Evolutionary conservation across 257 asterid genomes (phyloP), one percentile per base, ranked within the genome.

Genomic region (Solanum clarkiae): DNA sequence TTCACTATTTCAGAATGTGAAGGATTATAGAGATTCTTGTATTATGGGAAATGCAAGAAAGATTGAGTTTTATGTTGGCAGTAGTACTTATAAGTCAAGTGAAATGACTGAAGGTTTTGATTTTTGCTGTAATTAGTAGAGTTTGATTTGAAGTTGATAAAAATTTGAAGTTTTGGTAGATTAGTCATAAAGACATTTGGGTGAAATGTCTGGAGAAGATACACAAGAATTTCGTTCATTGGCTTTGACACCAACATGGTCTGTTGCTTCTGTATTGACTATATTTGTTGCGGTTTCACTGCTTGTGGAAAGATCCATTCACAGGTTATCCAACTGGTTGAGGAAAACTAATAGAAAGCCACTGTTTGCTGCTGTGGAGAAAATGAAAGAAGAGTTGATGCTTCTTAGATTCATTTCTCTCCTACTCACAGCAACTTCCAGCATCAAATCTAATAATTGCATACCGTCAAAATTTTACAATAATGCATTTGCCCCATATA

Each of bases 191-290:
- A 26, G 83, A 53, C 20, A 7, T 40, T 56, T 13, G 51, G 60
- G 6, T 65, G 26, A 87, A 45, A 86, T 94, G 94, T 87, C 94
- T 72, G 94, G 93, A 16, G 96, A 88, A 53, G 86, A 81, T 81
- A 84, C 71, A 7, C 79, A 88, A 85, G 98, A 95, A 89, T 85
- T 89, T 66, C 90, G 99, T 92, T 95, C 99, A 15, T 70, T 96
- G 87, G 98, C 98, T 42, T 90, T 93, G 86, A 96, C 99, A 83
- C 99, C 99, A 56, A 96, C 99, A 74, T 96, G 99, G 99, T 96
- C 99, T 42, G 99, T 96, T 88, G 98, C 98, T 82, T 81, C 97
- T 80, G 98, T 96, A 0, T 87, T 96, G 88, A 96, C 99, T 29
- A 59, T 95, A 2, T 96, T 95, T 86, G 98, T 96, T 56, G 98